Evolutionary conservation across 257 asterid genomes (phyloP).

Genomic region (Verbena officinalis): DNA sequence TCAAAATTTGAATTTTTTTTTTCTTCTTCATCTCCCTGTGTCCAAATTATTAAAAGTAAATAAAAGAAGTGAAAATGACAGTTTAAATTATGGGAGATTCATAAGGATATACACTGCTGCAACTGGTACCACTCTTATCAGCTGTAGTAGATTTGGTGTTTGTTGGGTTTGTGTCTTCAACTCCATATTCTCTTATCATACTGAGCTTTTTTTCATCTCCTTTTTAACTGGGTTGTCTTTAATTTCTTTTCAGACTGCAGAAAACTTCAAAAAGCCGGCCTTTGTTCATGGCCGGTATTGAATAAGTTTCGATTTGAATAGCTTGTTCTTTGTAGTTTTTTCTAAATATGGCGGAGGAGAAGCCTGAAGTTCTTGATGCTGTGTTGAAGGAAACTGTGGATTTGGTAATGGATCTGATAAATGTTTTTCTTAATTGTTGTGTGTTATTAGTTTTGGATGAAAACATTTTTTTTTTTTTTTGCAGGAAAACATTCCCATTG

Average conservation of each 20-base stretch:
- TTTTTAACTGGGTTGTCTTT: conserved; percentile 25
- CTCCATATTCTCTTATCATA: background rate
- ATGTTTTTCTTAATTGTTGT: conserved; percentile 15
- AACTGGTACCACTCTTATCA: conserved; percentile 35
- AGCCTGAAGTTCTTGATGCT: conserved; percentile 69
- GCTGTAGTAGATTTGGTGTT: conserved; percentile 43
- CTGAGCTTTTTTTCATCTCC: conserved; percentile 30
- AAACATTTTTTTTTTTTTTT: conserved; percentile 14
- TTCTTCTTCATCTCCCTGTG: background rate
- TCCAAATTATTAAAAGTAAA: background rate
- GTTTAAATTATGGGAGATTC: conserved; percentile 8
- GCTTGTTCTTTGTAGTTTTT: conserved; percentile 7
- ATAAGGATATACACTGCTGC: conserved; percentile 31
- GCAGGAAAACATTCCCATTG: conserved; percentile 67
- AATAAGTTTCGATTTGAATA: conserved; percentile 28
- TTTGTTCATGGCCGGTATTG: conserved; percentile 33
- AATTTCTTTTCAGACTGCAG: background rate
- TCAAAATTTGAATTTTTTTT: conserved; percentile 3
- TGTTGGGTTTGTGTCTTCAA: conserved; percentile 39
- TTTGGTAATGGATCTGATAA: conserved; percentile 72
- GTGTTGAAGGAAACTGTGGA: conserved; percentile 75
- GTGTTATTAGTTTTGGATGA: conserved; percentile 1
- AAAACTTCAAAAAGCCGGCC: conserved; percentile 17
- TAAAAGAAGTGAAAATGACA: conserved; percentile 21
- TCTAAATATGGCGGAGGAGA: conserved; percentile 59